Percentiles rank a stretch among this genome's conserved stretches.
These are phyloP conservation scores for Boechera stricta DNA, from an alignment of 345 rosid species.

Conservation along the genomic window DNA sequence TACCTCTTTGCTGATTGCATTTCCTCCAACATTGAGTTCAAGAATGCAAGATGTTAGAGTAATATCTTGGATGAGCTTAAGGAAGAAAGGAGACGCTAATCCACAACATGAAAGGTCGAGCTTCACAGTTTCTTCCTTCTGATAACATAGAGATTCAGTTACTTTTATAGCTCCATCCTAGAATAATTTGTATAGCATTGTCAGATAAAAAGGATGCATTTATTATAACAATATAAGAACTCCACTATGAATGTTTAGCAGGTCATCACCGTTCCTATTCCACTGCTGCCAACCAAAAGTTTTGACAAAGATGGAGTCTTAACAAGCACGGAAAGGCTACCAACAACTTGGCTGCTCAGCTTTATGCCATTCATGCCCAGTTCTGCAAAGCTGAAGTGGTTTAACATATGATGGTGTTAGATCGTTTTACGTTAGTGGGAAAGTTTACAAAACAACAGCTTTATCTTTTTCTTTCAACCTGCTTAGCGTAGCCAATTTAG, in stretches of 20 bases:
- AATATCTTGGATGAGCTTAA: constrained; percentile 46
- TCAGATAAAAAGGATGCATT: constrained; percentile 24
- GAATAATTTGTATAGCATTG: constrained; percentile 29
- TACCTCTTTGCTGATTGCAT: constrained; percentile 74
- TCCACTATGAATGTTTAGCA: neutral
- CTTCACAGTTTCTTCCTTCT: constrained; percentile 65
- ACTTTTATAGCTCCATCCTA: constrained; percentile 76
- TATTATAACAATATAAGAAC: neutral
- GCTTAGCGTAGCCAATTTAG: constrained; percentile 62
- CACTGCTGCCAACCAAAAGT: constrained; percentile 75
- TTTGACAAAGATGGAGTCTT: constrained; percentile 66
- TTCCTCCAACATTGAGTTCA: constrained; percentile 82
- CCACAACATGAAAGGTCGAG: constrained; percentile 82
- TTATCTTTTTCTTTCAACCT: constrained; percentile 54
- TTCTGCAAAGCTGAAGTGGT: constrained; percentile 70
- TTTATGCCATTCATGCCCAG: constrained; percentile 78
- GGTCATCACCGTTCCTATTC: constrained; percentile 74
- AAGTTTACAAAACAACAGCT: constrained; percentile 6
- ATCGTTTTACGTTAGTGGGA: constrained; percentile 1
- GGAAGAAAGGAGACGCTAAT: constrained; percentile 53
- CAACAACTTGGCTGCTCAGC: constrained; percentile 67
- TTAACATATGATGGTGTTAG: constrained; percentile 26
- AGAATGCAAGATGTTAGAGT: constrained; percentile 54
- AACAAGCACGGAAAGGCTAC: constrained; percentile 73
- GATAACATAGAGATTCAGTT: constrained; percentile 58